Evolutionary conservation across 106 monocot species (phyloP).

Genomic region (Acorus calamus): DNA sequence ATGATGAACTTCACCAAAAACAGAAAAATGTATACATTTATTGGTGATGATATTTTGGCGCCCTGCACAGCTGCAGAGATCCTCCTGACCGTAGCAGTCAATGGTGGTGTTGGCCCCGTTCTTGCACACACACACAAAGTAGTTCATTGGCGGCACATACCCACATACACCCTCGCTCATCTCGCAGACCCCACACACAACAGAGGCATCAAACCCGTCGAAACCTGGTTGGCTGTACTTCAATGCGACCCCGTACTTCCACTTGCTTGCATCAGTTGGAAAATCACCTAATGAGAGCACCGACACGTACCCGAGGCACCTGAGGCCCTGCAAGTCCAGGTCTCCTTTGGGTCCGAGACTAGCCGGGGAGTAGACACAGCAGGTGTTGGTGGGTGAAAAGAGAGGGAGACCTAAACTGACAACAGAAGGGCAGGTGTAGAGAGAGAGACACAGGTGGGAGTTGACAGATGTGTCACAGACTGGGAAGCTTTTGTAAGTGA

Average conservation of each 20-base stretch:
- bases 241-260: slow-evolving; percentile 23
- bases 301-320: slow-evolving; percentile 21
- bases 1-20: too few relatives aligned
- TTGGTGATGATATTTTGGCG: not conserved
- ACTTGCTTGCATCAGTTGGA: slow-evolving; percentile 14
- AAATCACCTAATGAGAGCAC: slow-evolving; percentile 17
- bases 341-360: slow-evolving; percentile 24
- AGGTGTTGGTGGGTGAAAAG: slow-evolving; percentile 16
- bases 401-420: slow-evolving; percentile 12
- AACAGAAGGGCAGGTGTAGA: slow-evolving; percentile 10
- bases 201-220: slow-evolving; percentile 2
- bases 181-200: slow-evolving; percentile 15
- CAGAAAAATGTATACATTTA: too few relatives aligned
- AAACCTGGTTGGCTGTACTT: slow-evolving; percentile 11
- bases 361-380: slow-evolving; percentile 26
- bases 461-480: slow-evolving; percentile 7
- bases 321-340: slow-evolving; percentile 14
- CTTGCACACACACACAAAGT: slow-evolving; percentile 21
- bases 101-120: slow-evolving; percentile 19
- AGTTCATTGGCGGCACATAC: slow-evolving; percentile 19
- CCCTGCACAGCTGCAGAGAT: not conserved
- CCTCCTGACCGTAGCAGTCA: slow-evolving; percentile 11
- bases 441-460: slow-evolving; percentile 2
- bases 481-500: slow-evolving; percentile 5
- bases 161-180: slow-evolving; percentile 17